Evolutionary conservation across 192 early-diverging fungal species (phyloP), one percentile per base, ranked within the genome.

Genomic region (Phycomyces nitens): DNA sequence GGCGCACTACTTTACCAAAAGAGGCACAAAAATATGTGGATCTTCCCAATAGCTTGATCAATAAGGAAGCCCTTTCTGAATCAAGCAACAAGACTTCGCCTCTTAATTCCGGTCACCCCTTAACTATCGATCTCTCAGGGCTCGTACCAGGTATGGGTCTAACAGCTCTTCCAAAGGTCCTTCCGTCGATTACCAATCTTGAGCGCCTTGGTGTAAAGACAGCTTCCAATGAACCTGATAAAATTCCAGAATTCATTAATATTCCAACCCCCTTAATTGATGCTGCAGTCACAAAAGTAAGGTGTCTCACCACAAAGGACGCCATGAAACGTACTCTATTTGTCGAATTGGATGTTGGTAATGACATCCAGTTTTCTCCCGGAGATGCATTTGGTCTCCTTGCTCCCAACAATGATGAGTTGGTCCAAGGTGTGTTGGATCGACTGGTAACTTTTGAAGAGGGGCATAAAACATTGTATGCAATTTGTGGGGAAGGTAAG

Each of bases 311-410:
- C 0, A 70, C 83, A 16, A 52, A 59, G 0, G 82, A 84, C 56
- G 89, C 92, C 0, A 58, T 90, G 24, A 94, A 94, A 77, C 83
- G 89, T 61, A 89, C 88, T 3, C 64, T 90, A 16, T 66, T 78
- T 8, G 23, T 88, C 0, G 88, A 89, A 44, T 64, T 89, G 34
- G 81, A 77, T 23, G 69, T 85, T 56, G 69, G 50, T 11, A 21
- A 55, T 0, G 49, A 66, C 5, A 54, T 50, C 0, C 62, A 81
- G 10, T 90, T 84, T 62, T 49, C 73, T 5, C 86, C 91, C 18
- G 93, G 93, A 16, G 94, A 94, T 71, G 81, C 94, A 4, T 89
- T 99, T 78, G 94, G 90, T 43, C 72, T 97, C n/a, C 64, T 84
- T 49, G 93, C 91, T 0, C 92, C 94, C n/a, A 95, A 95, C 69